A percentile compares a stretch with the other conserved stretches of the same genome.
phyloP scores from a whole-genome alignment of 148 eudicot species.

The Arbutus unedo region DNA sequence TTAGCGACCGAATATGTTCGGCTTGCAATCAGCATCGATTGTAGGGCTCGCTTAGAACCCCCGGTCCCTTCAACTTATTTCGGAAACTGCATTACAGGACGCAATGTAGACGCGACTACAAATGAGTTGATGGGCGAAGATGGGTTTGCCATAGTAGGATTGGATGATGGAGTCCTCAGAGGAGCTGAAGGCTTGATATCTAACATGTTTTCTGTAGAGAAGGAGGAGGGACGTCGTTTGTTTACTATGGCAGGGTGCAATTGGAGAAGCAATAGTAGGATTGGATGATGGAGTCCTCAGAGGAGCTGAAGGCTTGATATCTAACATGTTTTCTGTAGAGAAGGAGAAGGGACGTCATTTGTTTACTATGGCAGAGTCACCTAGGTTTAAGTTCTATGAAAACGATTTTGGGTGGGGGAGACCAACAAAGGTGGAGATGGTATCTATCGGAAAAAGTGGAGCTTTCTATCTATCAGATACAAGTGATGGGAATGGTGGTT shows the following conservation, averaged over 20 bases:
- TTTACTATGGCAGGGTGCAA: background rate
- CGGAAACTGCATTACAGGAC: constrained; percentile 1
- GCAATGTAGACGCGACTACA: background rate
- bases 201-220: background rate
- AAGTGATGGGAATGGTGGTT: background rate
- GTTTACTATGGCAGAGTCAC: background rate
- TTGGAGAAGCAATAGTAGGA: background rate
- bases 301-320: background rate
- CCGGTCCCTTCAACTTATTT: constrained; percentile 7
- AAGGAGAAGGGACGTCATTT: too few relatives aligned
- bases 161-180: background rate
- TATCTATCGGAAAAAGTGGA: constrained; percentile 3
- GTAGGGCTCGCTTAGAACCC: constrained; percentile 18
- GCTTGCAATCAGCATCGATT: background rate
- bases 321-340: background rate
- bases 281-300: constrained; percentile 3
- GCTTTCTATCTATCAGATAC: constrained; percentile 11
- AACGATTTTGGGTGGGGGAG: constrained; percentile 19
- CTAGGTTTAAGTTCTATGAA: background rate
- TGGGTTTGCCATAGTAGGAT: background rate
- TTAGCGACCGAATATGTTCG: background rate
- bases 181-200: background rate
- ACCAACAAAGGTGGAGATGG: constrained; percentile 7
- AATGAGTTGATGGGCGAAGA: constrained; percentile 7
- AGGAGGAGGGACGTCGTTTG: background rate